Base-by-base conservation (phyloP, 495 filamentous ascomycete genomes). In the Aeminium ludgeri region DNA sequence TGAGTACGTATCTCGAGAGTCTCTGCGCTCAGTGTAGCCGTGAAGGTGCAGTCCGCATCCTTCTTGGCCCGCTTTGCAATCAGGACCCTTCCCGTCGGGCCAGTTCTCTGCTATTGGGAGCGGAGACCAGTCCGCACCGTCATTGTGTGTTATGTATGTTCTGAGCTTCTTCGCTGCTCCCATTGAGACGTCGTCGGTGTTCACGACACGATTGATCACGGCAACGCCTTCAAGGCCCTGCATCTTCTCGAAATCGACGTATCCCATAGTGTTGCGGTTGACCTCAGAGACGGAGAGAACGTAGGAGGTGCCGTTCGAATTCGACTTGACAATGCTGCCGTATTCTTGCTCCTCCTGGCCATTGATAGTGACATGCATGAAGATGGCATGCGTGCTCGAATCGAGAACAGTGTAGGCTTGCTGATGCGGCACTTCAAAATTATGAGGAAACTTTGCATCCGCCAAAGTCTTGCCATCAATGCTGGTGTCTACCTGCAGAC, bases 221-320 rank as follows among this genome's bases (percentile, higher is more conserved):
- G 79, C 74, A 38, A 96, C 83, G 20, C 89, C 89, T 56, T 96
- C 86, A 23, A 96, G 67, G 4, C 81, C 82, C 19, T 77, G 72
- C 71, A 92, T 83, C 65, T 92, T 92, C 56, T 99, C 89, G 55
- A 93, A 99, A 57, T 99, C 89, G 30, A 89, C 85, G 55, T 78
- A 93, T 31, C 79, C 86, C 0, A 38, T 46, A 2, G 66, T 59
- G 49, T 92, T 73, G 40, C 80, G 69, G 58, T 93, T 93, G 50
- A 95, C 80, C 0, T 68, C 70, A 35, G 69, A 61, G 7, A 87
- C 62, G 57, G 80, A 86, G 36, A 86, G 62, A 16, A 91, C 82
- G 50, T 95, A 99, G 2, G 80, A 86, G 0, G 89, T 96, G 29
- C 89, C 89, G 54, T 96, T 96, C 51, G 82, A 94, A 61, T 99